Base-by-base conservation (phyloP, 2,329 filamentous ascomycete species). In the Cyphellophora attinorum region DNA sequence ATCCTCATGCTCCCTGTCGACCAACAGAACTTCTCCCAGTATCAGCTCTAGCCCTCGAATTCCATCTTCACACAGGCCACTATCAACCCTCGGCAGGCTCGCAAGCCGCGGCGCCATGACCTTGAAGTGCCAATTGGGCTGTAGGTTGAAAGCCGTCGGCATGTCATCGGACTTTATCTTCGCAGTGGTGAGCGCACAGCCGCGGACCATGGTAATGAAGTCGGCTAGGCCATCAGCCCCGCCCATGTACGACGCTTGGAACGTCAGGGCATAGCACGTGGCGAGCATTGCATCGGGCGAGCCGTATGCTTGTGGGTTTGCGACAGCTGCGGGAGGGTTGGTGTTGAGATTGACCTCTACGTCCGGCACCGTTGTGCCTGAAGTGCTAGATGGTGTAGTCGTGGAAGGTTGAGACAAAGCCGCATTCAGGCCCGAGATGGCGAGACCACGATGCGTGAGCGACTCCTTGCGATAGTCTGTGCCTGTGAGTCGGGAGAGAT, bases 401-500 rank as follows among this genome's bases (percentile, higher is more conserved):
- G n/a, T n/a, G 19, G 41, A 15, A 11, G 42, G 44, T 39, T 46
- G 45, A 25, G 40, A 41, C 2, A 79, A 55, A 1, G 67, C 63
- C 43, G 66, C 67, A 52, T 78, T 76, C 46, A 79, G 72, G 5
- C 72, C 67, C 39, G 68, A 68, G 47, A 82, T 73, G 5, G 79
- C 77, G 39, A 79, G 72, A 34, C 80, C 59, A 13, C 79, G 74
- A 52, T 83, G 79, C 21, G 62, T 61, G 58, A 82, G 72, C 27
- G 78, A 77, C 18, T 70, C 65, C 11, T 68, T 60, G 11, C 68
- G 55, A 12, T 81, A 65, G 39, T 64, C 65, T 2, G 64, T 52
- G 1, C 61, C 54, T 3, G 58, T 57, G 4, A 83, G 38, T 12
- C 53, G 39, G 17, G 45, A 42, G 13, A 52, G 65, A 43, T 82